A percentile compares a stretch with the other conserved stretches of the same genome.
Evolutionary conservation across 164 flowering plant species (phyloP).

Genomic region (Tetracentron sinense): DNA sequence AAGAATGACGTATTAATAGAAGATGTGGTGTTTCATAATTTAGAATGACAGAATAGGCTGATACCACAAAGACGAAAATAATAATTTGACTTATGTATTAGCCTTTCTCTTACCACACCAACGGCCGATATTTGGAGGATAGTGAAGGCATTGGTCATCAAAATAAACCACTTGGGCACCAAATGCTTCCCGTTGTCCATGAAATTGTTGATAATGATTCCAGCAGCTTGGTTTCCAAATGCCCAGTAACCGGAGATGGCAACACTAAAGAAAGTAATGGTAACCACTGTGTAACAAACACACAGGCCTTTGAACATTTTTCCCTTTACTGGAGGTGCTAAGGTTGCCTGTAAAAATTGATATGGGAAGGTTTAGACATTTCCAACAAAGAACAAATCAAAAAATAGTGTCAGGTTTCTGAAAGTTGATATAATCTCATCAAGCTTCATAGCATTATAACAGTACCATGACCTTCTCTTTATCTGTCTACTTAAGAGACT

Average conservation of each 20-base stretch:
- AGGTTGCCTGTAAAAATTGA: slow-evolving; percentile 54
- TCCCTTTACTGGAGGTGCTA: slow-evolving; percentile 86
- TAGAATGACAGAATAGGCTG: too few species aligned
- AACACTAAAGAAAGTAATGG: slow-evolving; percentile 69
- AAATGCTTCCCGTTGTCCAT: slow-evolving; percentile 41
- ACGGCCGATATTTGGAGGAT: slow-evolving; percentile 71
- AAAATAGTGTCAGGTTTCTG: too few species aligned
- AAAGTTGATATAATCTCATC: too few species aligned
- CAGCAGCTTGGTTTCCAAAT: slow-evolving; percentile 64
- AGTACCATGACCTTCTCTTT: too few species aligned
- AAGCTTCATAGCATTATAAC: too few species aligned
- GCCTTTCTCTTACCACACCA: slow-evolving; percentile 43
- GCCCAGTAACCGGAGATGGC: slow-evolving; percentile 95
- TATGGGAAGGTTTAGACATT: too few species aligned
- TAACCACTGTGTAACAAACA: slow-evolving; percentile 60
- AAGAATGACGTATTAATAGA: too few species aligned
- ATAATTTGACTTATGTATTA: too few species aligned
- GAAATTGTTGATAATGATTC: slow-evolving; percentile 57
- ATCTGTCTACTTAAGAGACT: too few species aligned
- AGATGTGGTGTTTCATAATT: too few species aligned
- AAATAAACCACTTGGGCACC: slow-evolving; percentile 66
- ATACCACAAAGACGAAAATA: too few species aligned
- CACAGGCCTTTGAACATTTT: slow-evolving; percentile 91
- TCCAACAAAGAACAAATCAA: too few species aligned
- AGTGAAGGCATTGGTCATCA: slow-evolving; percentile 51